Evolutionary conservation across 2,329 filamentous ascomycete genomes (phyloP).

Genomic region (Fusarium proliferatum): DNA sequence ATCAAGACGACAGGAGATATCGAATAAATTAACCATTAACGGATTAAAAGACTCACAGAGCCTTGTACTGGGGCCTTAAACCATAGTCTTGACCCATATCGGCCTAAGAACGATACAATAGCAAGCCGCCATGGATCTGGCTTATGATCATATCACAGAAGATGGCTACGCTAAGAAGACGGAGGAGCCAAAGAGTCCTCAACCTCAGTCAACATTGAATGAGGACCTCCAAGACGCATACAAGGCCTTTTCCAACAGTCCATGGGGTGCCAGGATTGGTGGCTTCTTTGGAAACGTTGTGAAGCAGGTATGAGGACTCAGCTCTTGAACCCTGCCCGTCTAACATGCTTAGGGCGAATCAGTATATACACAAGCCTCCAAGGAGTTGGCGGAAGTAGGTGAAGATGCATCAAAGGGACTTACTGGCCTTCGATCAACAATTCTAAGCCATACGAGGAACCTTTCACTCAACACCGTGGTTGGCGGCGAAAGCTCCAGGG

Average conservation of each 20-base stretch:
- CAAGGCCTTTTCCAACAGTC: constrained; percentile 88
- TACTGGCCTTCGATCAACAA: constrained; percentile 72
- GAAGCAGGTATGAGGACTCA: constrained; percentile 75
- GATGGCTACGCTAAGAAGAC: constrained; percentile 71
- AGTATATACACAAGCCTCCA: constrained; percentile 85
- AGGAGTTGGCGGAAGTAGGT: constrained; percentile 83
- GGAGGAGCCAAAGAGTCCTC: constrained; percentile 59
- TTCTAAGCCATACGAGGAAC: constrained; percentile 79
- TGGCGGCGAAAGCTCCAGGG: constrained; percentile 46
- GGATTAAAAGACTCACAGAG: background rate
- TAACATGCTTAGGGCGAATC: constrained; percentile 71
- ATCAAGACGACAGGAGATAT: constrained; percentile 29
- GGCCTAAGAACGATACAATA: background rate
- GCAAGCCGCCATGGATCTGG: constrained; percentile 80
- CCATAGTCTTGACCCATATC: constrained; percentile 4
- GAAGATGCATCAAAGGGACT: constrained; percentile 87
- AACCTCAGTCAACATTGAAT: constrained; percentile 72
- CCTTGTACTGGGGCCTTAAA: background rate
- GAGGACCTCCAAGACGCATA: constrained; percentile 94
- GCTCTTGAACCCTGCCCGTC: constrained; percentile 8
- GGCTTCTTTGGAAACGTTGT: constrained; percentile 92
- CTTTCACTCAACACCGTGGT: constrained; percentile 70
- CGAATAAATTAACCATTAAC: constrained; percentile 16
- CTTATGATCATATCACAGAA: constrained; percentile 96
- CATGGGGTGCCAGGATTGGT: constrained; percentile 90